A percentile compares a stretch with the other conserved stretches of the same genome.
These are phyloP conservation scores for Sphaerostilbella broomeana DNA, from an alignment of 2,329 filamentous ascomycete species.

Conservation along the genomic window DNA sequence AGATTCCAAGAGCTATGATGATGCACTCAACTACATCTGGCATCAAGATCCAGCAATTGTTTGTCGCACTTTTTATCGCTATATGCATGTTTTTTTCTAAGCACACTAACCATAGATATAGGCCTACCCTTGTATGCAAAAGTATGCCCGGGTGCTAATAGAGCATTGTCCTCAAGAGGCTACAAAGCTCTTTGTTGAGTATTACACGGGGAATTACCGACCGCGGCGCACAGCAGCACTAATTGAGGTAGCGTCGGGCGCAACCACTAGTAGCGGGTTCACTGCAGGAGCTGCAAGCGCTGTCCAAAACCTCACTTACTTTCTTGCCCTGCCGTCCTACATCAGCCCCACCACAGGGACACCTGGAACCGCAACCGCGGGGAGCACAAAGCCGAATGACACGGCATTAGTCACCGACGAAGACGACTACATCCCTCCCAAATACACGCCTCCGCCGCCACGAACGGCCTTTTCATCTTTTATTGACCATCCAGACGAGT, in stretches of 20 bases:
- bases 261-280: conserved; percentile 37
- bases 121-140: conserved; percentile 87
- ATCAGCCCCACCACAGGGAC: conserved; percentile 42
- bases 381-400: conserved; percentile 48
- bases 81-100: too few species aligned
- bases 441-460: conserved; percentile 76
- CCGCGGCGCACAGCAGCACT: conserved; percentile 56
- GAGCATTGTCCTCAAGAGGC: conserved; percentile 78
- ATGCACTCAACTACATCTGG: conserved; percentile 89
- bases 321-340: conserved; percentile 68
- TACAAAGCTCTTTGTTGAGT: conserved; percentile 85
- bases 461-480: conserved; percentile 92
- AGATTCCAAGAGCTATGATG: conserved; percentile 82
- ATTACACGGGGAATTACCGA: conserved; percentile 80
- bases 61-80: conserved; percentile 29
- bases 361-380: too few species aligned
- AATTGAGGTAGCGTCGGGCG: conserved; percentile 27
- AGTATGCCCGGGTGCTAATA: conserved; percentile 85
- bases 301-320: conserved; percentile 76
- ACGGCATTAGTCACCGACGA: conserved; percentile 44
- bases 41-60: conserved; percentile 72
- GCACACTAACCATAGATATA: conserved; percentile 34
- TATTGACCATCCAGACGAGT: conserved; percentile 86
- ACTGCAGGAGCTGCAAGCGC: conserved; percentile 61
- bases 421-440: conserved; percentile 38